Base-by-base conservation (phyloP, 2,329 filamentous ascomycete species). In the Aspergillus floridensis region DNA sequence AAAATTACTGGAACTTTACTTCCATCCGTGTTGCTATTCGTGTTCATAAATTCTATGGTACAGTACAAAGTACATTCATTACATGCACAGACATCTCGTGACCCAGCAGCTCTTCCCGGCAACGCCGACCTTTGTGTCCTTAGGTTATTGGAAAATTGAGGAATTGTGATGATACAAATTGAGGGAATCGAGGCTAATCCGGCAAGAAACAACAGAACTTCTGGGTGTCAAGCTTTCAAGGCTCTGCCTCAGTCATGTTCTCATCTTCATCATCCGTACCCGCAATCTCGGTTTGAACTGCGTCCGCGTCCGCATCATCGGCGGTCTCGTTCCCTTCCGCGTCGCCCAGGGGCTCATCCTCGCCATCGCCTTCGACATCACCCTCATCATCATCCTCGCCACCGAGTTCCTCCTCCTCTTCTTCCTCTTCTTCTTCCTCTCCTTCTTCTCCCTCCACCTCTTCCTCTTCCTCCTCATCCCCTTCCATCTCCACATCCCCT, bases 351-450 rank as follows among this genome's bases (percentile, higher is more conserved):
- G 32, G 32, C 19, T 63, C 59, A 21, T 56, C 61, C n/a, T 59
- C 56, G 16, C 19, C 56, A 5, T 62, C 62, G n/a, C 58, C 50
- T 5, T 57, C 57, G 8, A 26, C 62, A 16, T 58, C 32, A 14
- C 4, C 32, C 11, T 14, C 32, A 2, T 35, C 32, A 14, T 35
- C 32, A 49, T 64, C 61, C 10, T 49, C 61, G 14, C 53, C 60
- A 1, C 57, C 64, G 7, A 65, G 68, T 3, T 63, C 63, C 11
- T 56, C 63, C 5, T 35, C 65, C 19, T 63, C 59, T n/a, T 50
- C 61, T 16, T 59, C 56, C 4, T 24, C 56, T 29, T 29, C 63
- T 35, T 53, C 61, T 19, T 59, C 56, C 4, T 24, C 56, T 8
- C 8, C 63, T 35, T 14, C 32, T 16, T 35, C 32, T 8, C 44